Conservation (phyloP, 495 filamentous ascomycete species). For the Jackrogersella multiformis region DNA sequence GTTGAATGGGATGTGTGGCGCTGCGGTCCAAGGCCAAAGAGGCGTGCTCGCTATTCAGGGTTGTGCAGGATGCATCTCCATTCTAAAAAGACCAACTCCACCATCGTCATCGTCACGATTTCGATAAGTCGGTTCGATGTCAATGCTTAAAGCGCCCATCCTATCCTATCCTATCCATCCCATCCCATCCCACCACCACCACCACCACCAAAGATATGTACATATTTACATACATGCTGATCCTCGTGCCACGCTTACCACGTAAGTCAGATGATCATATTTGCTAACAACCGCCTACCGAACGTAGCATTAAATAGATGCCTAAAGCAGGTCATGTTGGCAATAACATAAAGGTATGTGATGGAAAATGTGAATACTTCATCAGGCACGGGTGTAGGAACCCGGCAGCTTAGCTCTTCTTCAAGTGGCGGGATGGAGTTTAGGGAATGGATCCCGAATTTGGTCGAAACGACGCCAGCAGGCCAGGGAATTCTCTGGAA, state of each 20-base stretch:
- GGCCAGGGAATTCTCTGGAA: conserved; percentile 39
- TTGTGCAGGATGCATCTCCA: conserved; percentile 30
- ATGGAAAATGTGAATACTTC: background rate
- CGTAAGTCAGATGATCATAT: conserved; percentile 35
- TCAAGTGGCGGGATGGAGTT: conserved; percentile 21
- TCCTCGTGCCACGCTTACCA: conserved; percentile 33
- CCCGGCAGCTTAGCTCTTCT: conserved; percentile 5
- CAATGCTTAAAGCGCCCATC: conserved; percentile 25
- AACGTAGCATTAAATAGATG: conserved; percentile 21
- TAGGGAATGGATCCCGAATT: conserved; percentile 30
- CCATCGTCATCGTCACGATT: conserved; percentile 41
- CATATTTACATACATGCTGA: conserved; percentile 15
- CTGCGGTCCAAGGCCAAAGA: conserved; percentile 28
- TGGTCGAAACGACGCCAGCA: conserved; percentile 27
- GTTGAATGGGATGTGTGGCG: conserved; percentile 35
- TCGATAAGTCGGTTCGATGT: conserved; percentile 31
- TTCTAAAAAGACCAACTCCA: conserved; percentile 29
- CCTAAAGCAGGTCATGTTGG: conserved; percentile 6
- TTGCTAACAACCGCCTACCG: conserved; percentile 5
- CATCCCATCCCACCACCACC: conserved; percentile 25
- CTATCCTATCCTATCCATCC: conserved; percentile 4
- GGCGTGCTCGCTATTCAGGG: conserved; percentile 25
- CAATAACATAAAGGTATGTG: background rate
- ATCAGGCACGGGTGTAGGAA: conserved; percentile 20
- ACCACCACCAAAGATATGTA: too few species aligned